Percentiles rank a stretch among this genome's conserved stretches.
Conservation (phyloP, 78 protist species). For the Reticulomyxa filosa region DNA sequence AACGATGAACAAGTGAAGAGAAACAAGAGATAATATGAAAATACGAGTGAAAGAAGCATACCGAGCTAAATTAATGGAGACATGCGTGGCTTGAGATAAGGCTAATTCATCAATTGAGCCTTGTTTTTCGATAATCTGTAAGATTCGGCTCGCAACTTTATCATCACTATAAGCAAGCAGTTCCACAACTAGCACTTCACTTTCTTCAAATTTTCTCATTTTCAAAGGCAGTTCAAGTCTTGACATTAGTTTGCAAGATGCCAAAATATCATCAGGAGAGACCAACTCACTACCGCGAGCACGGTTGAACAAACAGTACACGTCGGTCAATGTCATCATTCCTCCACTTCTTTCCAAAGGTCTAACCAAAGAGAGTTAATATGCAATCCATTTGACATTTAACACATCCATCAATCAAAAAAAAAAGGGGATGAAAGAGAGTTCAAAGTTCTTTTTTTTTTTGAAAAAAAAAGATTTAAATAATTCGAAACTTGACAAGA, state of each 20-base stretch:
- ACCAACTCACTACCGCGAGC: conserved; percentile 42
- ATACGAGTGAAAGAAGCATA: too few species aligned
- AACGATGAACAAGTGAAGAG: too few species aligned
- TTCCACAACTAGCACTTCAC: background rate
- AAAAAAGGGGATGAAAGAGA: too few species aligned
- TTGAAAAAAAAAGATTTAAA: background rate
- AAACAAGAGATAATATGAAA: too few species aligned
- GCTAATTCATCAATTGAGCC: background rate
- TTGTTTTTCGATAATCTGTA: background rate
- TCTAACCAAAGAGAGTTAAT: background rate
- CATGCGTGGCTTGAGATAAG: too few species aligned
- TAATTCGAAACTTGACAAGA: background rate
- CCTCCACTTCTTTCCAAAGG: conserved; percentile 10
- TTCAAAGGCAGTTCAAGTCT: background rate
- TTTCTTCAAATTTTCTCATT: background rate
- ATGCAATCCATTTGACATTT: too few species aligned
- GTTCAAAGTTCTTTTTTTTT: background rate
- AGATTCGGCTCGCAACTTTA: background rate
- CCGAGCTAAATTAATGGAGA: too few species aligned
- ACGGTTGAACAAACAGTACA: conserved; percentile 33
- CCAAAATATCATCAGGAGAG: conserved; percentile 1
- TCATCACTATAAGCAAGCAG: background rate
- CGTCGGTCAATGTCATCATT: conserved; percentile 28
- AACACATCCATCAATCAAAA: too few species aligned
- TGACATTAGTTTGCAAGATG: background rate